Evolutionary conservation across 306 rosid genomes (phyloP), one percentile per base, ranked within the genome.

Genomic region (Comarum palustre): DNA sequence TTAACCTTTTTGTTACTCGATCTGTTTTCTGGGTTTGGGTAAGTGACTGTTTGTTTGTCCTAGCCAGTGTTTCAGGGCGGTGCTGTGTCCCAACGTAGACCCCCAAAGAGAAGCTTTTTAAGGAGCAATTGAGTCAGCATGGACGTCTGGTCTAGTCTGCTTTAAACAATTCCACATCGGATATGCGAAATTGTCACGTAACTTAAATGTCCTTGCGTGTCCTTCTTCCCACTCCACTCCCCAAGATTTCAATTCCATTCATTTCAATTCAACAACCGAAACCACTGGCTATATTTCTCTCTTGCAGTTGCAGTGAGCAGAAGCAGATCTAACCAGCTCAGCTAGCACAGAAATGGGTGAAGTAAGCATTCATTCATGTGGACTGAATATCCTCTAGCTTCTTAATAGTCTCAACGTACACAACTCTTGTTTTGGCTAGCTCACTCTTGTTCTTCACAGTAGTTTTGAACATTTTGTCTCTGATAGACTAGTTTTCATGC

Each of bases 101-200:
- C 41, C 20, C 8, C 58, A 4, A 7, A 48, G 11, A 31, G 50
- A 71, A 9, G 71, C 55, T 81, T 69, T 55, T 68, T 73, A 24
- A 20, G 4, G 36, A 58, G 62, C 59, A 34, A 80, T 77, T 69
- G 88, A 80, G 76, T 83, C 80, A 78, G 68, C 80, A 41, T 60
- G 80, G 72, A 39, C 63, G 24, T 32, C 14, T 48, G 63, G 81
- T 82, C 68, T 64, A 69, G 66, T 45, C 9, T 74, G 83, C 83
- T 82, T 79, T 86, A 67, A 79, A 78, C 48, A 74, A 55, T 73
- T 79, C 94, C 92, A 93, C 84, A 76, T 85, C 90, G 75, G 62
- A 82, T 75, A 77, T 85, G 70, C 80, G 78, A 89, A 85, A 76
- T 83, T 77, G 83, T 79, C 82, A 74, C 73, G 58, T 80, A 74